Percentiles rank a stretch among this genome's conserved stretches.
phyloP scores from a whole-genome alignment of 2,329 filamentous ascomycete species.

The Exophiala mesophila region DNA sequence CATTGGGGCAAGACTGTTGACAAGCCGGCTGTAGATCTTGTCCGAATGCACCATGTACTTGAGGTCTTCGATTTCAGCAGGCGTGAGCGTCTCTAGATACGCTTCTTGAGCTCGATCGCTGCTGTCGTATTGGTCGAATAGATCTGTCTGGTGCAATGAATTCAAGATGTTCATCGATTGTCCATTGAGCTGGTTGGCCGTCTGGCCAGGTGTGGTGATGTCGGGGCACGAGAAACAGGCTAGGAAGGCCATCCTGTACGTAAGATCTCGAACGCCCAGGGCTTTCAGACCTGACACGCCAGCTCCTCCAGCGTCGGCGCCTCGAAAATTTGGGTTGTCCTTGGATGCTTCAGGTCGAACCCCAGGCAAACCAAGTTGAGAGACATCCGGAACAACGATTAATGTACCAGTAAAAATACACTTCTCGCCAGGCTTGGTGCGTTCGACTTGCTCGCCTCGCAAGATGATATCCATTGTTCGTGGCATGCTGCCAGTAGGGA shows the following conservation, averaged over 20 bases:
- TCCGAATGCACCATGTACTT: conserved; percentile 91
- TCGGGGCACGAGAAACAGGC: conserved; percentile 64
- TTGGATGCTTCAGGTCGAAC: conserved; percentile 75
- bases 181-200: conserved; percentile 62
- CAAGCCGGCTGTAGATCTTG: conserved; percentile 87
- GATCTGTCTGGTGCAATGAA: conserved; percentile 69
- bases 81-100: conserved; percentile 78
- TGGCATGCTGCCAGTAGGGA: conserved; percentile 97
- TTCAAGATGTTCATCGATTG: conserved; percentile 80
- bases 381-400: conserved; percentile 95
- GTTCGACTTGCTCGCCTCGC: conserved; percentile 93
- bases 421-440: conserved; percentile 95
- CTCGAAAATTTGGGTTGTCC: conserved; percentile 71
- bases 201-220: conserved; percentile 71
- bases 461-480: conserved; percentile 96
- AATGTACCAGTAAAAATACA: conserved; percentile 95
- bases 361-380: conserved; percentile 86
- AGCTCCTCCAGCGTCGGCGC: conserved; percentile 73
- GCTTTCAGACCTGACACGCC: conserved; percentile 87
- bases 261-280: conserved; percentile 88
- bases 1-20: conserved; percentile 92
- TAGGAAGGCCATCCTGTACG: conserved; percentile 36
- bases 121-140: conserved; percentile 61
- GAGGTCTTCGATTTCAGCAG: conserved; percentile 83
- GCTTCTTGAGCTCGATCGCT: conserved; percentile 85